phyloP scores from a whole-genome alignment of 441 rosid species.

The Erodium texanum region DNA sequence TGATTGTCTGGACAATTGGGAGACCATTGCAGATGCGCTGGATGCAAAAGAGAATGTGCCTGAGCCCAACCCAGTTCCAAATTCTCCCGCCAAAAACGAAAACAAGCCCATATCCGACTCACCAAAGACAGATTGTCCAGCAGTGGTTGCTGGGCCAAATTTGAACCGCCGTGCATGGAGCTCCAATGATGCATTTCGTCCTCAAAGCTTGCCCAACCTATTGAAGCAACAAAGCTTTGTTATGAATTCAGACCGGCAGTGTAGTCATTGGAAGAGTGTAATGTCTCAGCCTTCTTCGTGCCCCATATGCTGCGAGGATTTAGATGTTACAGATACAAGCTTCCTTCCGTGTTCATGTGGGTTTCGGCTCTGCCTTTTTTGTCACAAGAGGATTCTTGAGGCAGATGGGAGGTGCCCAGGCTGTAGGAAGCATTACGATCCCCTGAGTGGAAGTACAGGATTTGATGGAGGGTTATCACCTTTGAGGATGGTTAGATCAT shows the following conservation, averaged over 20 bases:
- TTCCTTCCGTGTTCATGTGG: constrained; percentile 47
- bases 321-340: constrained; percentile 43
- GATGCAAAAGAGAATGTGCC: constrained; percentile 24
- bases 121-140: background rate
- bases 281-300: constrained; percentile 31
- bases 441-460: constrained; percentile 11
- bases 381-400: constrained; percentile 51
- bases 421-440: constrained; percentile 39
- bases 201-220: constrained; percentile 33
- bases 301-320: constrained; percentile 44
- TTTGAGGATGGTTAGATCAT: constrained; percentile 19
- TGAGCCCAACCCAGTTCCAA: constrained; percentile 6
- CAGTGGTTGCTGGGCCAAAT: constrained; percentile 10
- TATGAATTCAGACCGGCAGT: constrained; percentile 20
- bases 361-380: constrained; percentile 47
- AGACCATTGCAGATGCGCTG: constrained; percentile 49
- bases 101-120: constrained; percentile 1
- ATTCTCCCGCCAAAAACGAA: constrained; percentile 10
- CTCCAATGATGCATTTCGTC: constrained; percentile 35
- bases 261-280: constrained; percentile 12
- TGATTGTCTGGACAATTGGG: constrained; percentile 48
- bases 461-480: constrained; percentile 9
- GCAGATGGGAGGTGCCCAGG: constrained; percentile 49
- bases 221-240: constrained; percentile 30
- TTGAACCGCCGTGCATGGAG: constrained; percentile 35